These are phyloP conservation scores for Corylus heterophylla DNA, from an alignment of 306 rosid genomes.

Conservation along the genomic window DNA sequence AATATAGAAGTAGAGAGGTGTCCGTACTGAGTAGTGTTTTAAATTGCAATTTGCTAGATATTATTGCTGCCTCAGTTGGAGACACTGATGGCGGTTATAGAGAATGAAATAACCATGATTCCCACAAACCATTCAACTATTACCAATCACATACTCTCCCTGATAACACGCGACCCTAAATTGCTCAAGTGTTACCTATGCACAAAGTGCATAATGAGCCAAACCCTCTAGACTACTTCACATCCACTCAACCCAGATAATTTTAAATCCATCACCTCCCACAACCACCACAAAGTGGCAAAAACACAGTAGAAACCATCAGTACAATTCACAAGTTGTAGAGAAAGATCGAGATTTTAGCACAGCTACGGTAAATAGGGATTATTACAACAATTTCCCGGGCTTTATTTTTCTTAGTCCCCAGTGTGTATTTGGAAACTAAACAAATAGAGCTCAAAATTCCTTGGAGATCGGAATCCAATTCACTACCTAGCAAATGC, in stretches of 20 bases:
- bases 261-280: background rate
- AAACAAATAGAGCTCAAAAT: too few relatives aligned
- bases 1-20: background rate
- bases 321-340: background rate
- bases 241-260: background rate
- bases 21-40: background rate
- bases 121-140: background rate
- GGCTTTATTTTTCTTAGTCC: background rate
- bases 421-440: background rate
- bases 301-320: background rate
- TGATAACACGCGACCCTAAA: background rate
- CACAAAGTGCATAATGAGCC: background rate
- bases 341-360: background rate
- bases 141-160: background rate
- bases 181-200: background rate
- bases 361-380: background rate
- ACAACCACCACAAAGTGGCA: background rate
- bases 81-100: background rate
- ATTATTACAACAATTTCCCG: background rate
- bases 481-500: background rate
- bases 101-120: background rate
- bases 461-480: background rate
- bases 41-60: background rate
- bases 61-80: background rate
- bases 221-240: background rate